Evolutionary conservation across 2,329 filamentous ascomycete genomes (phyloP), one percentile per base, ranked within the genome.

Genomic region (Trichophyton equinum): DNA sequence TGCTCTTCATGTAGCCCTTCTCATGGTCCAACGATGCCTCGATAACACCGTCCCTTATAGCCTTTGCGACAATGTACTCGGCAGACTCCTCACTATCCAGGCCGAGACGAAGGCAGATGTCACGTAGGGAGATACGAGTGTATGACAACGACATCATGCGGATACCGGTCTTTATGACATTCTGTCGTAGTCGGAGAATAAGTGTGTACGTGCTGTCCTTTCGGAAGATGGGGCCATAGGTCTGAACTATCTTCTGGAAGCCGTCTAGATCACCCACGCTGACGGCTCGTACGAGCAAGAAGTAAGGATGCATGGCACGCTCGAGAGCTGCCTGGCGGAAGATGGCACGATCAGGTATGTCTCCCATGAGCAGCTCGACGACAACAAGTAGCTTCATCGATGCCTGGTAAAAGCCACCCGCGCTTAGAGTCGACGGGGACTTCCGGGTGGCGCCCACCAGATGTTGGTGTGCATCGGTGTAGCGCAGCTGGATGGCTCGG

Each of bases 71-170:
- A 73, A 99, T 99, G 76, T 99, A 99, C 77, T 99, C 94, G 9
- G 94, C 94, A 47, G 90, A 96, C 79, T 99, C 94, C 74, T 99
- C 94, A 68, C 89, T 95, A 66, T 94, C 90, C 8, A 99, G 81
- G 59, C 95, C 91, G 58, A 99, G 81, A 56, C 94, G 89, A 62
- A 97, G 91, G 78, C 94, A 99, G 67, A 99, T 99, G 72, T 99
- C 94, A 62, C 94, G 87, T 61, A 99, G 82, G 1, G 92, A 96
- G 70, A 99, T 99, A 64, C 92, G 89, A 63, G 92, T 96, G 79
- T 99, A 99, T 20, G 91, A 96, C 65, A 99, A 81, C 46, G 92
- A 97, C 84, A 99, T 95, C 91, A 97, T 96, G 68, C 94, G 90
- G 65, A 99, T 96, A 66, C 94, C 94, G 2, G 94, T 99, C 81